Evolutionary conservation across 495 filamentous ascomycete species (phyloP), one percentile per base, ranked within the genome.

Genomic region (Podospora comata): DNA sequence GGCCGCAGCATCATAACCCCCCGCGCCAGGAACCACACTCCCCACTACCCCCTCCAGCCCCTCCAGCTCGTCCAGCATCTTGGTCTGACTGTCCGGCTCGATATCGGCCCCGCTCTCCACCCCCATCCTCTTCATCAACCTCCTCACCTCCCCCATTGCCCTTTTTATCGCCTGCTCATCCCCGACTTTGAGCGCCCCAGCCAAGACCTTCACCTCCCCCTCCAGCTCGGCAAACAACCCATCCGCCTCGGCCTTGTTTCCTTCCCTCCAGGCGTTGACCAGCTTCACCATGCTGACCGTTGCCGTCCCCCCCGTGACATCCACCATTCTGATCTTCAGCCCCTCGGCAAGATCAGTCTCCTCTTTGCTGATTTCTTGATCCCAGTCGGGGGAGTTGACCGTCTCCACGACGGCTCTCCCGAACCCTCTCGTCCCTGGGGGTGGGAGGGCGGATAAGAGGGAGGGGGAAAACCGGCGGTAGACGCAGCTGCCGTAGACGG

Each of bases 251-350:
- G 83, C 79, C 15, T 81, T 80, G 39, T 94, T 88, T 55, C 85
- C 78, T 55, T 88, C 88, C 68, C 90, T 84, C 95, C 95, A 99
- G 58, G 84, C 84, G 4, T 97, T 82, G 18, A 99, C 91, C 75
- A 90, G 86, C 82, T 92, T 96, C 27, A 97, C 95, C 94, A 99
- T 97, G 5, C 92, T 88, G 0, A 94, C 93, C 15, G 94, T 97
- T 75, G 94, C 84, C n/a, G 88, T 92, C 58, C 95, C 95, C 73
- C 95, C 97, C 76, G 96, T 91, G 18, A 99, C 95, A 75, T 99
- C 95, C 68, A 93, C 96, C 87, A 99, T 92, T 34, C 96, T 85
- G 66, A 99, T 82, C 53, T 90, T 86, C 73, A 96, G 81, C 0
- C 92, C 92, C 3, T 77, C 79, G 7, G 96, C 88, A 68, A 99